Conservation (phyloP, 495 filamentous ascomycete genomes). For the Xylaria venustula region DNA sequence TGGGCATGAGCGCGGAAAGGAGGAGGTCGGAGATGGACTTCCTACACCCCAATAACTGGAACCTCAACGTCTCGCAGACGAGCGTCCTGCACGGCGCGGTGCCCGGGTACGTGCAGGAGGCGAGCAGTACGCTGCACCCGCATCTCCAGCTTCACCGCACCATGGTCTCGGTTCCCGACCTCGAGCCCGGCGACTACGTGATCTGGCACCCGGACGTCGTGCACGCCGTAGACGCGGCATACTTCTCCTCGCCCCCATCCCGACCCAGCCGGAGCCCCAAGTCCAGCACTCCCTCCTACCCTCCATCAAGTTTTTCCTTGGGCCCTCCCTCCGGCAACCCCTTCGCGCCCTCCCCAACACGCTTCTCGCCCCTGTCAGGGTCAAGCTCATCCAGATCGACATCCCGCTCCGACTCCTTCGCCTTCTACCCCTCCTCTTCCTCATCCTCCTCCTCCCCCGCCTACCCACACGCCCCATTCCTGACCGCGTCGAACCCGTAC, state of each 20-base stretch:
- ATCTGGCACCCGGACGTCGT: conserved; percentile 78
- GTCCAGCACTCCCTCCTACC: too few relatives aligned
- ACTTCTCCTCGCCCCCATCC: conserved; percentile 44
- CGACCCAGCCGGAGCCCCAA: neutral
- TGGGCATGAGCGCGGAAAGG: neutral
- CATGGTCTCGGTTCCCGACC: conserved; percentile 71
- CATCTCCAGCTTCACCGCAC: conserved; percentile 66
- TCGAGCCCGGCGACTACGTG: conserved; percentile 82
- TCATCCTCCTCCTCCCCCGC: neutral
- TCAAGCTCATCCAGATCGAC: neutral
- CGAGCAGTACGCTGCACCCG: conserved; percentile 68
- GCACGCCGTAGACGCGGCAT: conserved; percentile 23
- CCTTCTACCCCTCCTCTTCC: neutral
- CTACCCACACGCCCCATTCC: conserved; percentile 20
- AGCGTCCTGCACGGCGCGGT: conserved; percentile 72
- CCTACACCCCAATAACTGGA: conserved; percentile 32
- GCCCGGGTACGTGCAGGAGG: conserved; percentile 71
- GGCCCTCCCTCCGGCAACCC: neutral
- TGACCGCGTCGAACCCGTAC: too few relatives aligned
- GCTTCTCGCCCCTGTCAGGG: neutral
- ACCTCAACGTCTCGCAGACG: conserved; percentile 38
- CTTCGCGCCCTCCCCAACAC: neutral
- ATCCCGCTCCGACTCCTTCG: neutral
- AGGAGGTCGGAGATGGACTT: conserved; percentile 18
- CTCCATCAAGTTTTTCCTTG: neutral